These are phyloP conservation scores for Castanea sativa DNA, from an alignment of 306 rosid species.

Conservation along the genomic window DNA sequence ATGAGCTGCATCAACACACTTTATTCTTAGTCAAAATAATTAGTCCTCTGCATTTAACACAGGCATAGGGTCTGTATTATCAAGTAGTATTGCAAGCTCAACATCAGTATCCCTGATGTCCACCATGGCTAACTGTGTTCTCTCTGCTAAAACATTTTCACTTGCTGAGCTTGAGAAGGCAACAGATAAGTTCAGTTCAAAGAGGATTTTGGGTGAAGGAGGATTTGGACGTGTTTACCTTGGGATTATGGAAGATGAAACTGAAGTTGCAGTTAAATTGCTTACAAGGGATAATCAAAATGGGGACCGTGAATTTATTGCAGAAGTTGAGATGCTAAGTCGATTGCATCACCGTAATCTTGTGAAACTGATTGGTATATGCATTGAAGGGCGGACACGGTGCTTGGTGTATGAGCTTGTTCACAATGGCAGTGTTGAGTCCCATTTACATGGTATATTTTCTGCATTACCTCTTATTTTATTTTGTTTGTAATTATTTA, in stretches of 20 bases:
- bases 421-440: conserved; percentile 92
- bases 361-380: conserved; percentile 90
- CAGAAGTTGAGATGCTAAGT: conserved; percentile 91
- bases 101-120: conserved; percentile 71
- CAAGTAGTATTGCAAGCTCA: conserved; percentile 81
- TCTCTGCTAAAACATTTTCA: conserved; percentile 72
- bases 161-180: conserved; percentile 86
- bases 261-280: conserved; percentile 87
- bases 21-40: conserved; percentile 19
- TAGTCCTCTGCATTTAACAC: conserved; percentile 28
- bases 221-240: conserved; percentile 92
- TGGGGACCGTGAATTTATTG: conserved; percentile 79
- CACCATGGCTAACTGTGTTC: conserved; percentile 63
- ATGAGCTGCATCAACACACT: conserved; percentile 14
- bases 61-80: conserved; percentile 65
- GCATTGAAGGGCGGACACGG: conserved; percentile 75
- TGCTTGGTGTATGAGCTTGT: conserved; percentile 92
- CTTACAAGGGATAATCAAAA: conserved; percentile 71
- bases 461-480: conserved; percentile 19
- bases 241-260: conserved; percentile 80
- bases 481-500: conserved; percentile 1
- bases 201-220: conserved; percentile 87
- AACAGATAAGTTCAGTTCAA: conserved; percentile 71
- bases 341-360: conserved; percentile 98
- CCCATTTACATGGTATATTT: conserved; percentile 88